A percentile compares a stretch with the other conserved stretches of the same genome.
Evolutionary conservation across 257 asterid species (phyloP).

Genomic region (Verbascum thapsus): DNA sequence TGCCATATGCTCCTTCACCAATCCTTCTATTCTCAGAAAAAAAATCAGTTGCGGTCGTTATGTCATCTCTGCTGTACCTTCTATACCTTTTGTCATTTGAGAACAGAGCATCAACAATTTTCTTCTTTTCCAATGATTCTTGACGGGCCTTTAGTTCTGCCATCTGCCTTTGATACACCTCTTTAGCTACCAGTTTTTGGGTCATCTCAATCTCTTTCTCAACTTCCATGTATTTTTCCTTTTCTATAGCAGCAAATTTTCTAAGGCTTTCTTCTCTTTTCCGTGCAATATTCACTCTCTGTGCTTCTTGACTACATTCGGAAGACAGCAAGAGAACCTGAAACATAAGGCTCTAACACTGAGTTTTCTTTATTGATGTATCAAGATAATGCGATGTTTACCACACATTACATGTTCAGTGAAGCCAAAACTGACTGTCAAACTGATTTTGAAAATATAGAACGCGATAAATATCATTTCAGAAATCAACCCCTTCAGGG

Average conservation of each 20-base stretch:
- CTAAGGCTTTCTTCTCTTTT: constrained; percentile 67
- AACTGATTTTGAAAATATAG: background rate
- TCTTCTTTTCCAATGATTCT: constrained; percentile 63
- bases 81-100: constrained; percentile 70
- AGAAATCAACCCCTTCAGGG: background rate
- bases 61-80: constrained; percentile 68
- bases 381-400: constrained; percentile 6
- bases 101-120: constrained; percentile 57
- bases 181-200: constrained; percentile 58
- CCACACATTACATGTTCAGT: constrained; percentile 5
- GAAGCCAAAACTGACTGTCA: constrained; percentile 4
- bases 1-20: constrained; percentile 90
- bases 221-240: constrained; percentile 72
- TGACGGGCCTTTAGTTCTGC: constrained; percentile 65
- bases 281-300: constrained; percentile 64
- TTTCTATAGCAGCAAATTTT: constrained; percentile 62
- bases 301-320: constrained; percentile 69
- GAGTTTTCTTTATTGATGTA: constrained; percentile 1
- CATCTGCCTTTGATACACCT: constrained; percentile 63
- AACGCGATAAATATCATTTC: background rate
- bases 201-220: constrained; percentile 71
- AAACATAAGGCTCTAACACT: constrained; percentile 29
- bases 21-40: constrained; percentile 60
- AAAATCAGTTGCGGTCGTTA: constrained; percentile 59
- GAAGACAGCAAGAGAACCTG: constrained; percentile 74